phyloP scores from a whole-genome alignment of 2,329 filamentous ascomycete genomes.

The Aspergillus aculeatinus region DNA sequence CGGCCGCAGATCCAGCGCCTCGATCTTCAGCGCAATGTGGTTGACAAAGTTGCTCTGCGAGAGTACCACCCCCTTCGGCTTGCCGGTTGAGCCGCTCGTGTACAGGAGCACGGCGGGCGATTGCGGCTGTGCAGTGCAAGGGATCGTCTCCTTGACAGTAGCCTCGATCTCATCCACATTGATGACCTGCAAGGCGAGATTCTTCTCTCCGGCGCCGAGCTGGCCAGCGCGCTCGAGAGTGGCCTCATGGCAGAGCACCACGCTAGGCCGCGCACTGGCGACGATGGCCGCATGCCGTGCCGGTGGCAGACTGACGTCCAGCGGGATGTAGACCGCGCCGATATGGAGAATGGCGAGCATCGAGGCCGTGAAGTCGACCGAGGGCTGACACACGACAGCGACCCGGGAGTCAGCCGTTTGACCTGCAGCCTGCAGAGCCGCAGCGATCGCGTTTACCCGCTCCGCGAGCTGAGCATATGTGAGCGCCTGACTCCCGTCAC shows the following conservation, averaged over 20 bases:
- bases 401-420: background rate
- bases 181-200: background rate
- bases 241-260: background rate
- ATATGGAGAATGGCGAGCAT: slow-evolving; percentile 18
- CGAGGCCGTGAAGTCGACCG: background rate
- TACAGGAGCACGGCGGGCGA: background rate
- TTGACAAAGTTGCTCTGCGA: background rate
- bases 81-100: slow-evolving; percentile 7
- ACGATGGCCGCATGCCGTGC: background rate
- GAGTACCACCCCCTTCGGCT: slow-evolving; percentile 1
- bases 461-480: background rate
- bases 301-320: slow-evolving; percentile 33
- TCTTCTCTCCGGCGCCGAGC: background rate
- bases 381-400: slow-evolving; percentile 14
- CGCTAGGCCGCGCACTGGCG: no score
- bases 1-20: no score
- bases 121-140: no score
- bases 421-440: slow-evolving; percentile 12
- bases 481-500: background rate
- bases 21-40: background rate
- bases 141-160: no score
- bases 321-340: slow-evolving; percentile 36
- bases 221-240: background rate
- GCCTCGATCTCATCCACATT: background rate
- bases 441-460: background rate